Evolutionary conservation across 345 rosid genomes (phyloP).

Genomic region (Gossypium arboreum): DNA sequence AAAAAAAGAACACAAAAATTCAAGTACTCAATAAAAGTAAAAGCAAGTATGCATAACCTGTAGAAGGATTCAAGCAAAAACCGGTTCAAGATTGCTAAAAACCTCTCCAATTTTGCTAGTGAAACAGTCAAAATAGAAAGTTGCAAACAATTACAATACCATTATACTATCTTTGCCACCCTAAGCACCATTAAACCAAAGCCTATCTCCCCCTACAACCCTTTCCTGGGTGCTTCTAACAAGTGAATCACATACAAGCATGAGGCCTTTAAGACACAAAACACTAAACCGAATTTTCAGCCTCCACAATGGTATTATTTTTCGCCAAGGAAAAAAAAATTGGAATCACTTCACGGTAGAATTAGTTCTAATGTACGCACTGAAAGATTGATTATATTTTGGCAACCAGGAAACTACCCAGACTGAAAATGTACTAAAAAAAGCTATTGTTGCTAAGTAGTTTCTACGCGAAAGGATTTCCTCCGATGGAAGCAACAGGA

Average conservation of each 20-base stretch:
- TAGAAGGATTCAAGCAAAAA: neutral
- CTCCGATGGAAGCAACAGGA: conserved; percentile 72
- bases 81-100: neutral
- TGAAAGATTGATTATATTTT: neutral
- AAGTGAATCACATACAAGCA: neutral
- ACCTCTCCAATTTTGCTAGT: neutral
- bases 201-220: neutral
- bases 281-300: neutral
- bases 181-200: neutral
- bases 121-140: neutral
- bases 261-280: neutral
- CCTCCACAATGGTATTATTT: neutral
- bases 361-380: neutral
- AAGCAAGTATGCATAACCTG: neutral
- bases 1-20: neutral
- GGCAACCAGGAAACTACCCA: neutral
- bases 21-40: no score
- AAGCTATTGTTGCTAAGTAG: conserved; percentile 1
- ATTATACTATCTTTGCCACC: neutral
- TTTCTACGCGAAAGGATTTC: conserved; percentile 84
- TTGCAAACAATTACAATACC: conserved; percentile 1
- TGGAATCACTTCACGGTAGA: neutral
- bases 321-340: neutral
- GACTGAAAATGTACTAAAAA: neutral
- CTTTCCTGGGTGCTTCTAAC: neutral